Conservation (phyloP, 441 rosid species). For the Adansonia rubrostipa region DNA sequence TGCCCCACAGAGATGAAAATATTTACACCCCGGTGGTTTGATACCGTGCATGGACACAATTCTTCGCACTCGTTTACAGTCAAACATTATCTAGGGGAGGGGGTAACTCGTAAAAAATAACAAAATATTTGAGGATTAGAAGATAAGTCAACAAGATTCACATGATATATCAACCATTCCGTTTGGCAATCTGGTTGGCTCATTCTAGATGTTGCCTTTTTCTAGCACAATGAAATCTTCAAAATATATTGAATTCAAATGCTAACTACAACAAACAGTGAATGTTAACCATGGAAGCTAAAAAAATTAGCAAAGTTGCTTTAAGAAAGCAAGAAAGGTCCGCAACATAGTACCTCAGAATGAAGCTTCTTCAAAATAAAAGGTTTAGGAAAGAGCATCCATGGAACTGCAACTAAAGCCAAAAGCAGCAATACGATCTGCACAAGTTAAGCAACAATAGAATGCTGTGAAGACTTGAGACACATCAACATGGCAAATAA, state of each 20-base stretch:
- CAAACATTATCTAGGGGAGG: conserved; percentile 2
- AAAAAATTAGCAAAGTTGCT: neutral
- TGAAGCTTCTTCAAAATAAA: conserved; percentile 89
- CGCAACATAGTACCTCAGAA: conserved; percentile 61
- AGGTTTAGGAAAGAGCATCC: conserved; percentile 99
- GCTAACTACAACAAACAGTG: neutral
- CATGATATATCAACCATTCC: conserved; percentile 3
- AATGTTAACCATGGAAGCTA: neutral
- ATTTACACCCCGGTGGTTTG: neutral
- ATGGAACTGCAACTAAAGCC: conserved; percentile 90
- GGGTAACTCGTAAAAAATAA: neutral
- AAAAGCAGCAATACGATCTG: conserved; percentile 85
- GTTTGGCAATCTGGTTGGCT: conserved; percentile 1
- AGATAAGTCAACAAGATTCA: conserved; percentile 12
- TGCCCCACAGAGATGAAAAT: neutral
- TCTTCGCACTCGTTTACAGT: neutral
- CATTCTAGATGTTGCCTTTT: neutral
- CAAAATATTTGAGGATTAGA: conserved; percentile 2
- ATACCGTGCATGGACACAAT: neutral
- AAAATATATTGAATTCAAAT: neutral
- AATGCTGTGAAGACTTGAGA: conserved; percentile 27
- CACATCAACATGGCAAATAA: conserved; percentile 20
- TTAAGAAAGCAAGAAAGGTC: conserved; percentile 16
- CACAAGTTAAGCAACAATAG: conserved; percentile 38
- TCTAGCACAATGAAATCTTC: neutral